Conservation (phyloP, 306 rosid genomes). For the Sphenostylis stenocarpa region DNA sequence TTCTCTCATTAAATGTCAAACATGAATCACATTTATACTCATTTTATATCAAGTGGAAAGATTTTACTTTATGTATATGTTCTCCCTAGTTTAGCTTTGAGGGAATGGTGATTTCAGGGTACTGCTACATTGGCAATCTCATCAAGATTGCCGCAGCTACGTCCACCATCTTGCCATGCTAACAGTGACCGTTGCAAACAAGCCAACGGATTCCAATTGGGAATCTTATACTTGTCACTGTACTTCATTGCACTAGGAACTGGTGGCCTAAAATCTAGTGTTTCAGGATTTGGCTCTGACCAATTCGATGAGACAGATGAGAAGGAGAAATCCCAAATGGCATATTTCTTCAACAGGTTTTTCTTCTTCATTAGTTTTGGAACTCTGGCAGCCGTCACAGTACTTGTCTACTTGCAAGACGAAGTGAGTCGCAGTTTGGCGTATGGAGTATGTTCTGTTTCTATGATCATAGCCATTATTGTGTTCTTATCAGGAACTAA, state of each 20-base stretch:
- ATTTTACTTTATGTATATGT: background rate
- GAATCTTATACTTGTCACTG: conserved; percentile 66
- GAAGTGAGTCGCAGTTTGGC: conserved; percentile 85
- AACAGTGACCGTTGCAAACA: conserved; percentile 46
- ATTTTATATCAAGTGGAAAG: background rate
- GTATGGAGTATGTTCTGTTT: conserved; percentile 75
- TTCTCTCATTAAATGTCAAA: background rate
- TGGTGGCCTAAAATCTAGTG: conserved; percentile 92
- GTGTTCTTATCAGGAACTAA: conserved; percentile 61
- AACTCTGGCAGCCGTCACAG: conserved; percentile 80
- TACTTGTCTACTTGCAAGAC: conserved; percentile 86
- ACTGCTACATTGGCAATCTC: conserved; percentile 68
- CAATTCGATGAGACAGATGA: conserved; percentile 88
- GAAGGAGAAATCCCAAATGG: conserved; percentile 81
- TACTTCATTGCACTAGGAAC: conserved; percentile 80
- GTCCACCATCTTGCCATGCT: conserved; percentile 71
- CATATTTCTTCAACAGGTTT: conserved; percentile 82
- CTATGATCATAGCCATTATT: conserved; percentile 57
- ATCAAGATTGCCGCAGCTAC: conserved; percentile 62
- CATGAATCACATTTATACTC: background rate
- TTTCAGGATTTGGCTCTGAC: conserved; percentile 90
- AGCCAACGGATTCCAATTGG: conserved; percentile 80
- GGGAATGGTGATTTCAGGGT: conserved; percentile 54
- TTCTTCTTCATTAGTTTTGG: conserved; percentile 80
- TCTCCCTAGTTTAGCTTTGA: background rate